Conservation (phyloP, 257 asterid genomes). For the Rauvolfia tetraphylla region DNA sequence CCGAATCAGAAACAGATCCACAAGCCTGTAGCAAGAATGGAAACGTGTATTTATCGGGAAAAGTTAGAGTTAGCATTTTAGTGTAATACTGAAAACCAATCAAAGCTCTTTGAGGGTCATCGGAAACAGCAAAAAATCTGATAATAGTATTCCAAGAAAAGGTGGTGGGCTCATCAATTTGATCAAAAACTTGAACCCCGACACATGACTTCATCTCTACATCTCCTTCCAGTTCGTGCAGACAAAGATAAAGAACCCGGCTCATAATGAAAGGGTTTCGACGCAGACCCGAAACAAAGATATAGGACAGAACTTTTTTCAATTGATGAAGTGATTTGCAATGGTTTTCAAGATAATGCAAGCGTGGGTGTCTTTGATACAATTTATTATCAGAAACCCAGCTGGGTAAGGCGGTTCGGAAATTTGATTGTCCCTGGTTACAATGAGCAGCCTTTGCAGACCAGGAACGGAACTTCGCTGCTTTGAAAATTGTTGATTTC, state of each 20-base stretch:
- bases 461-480: not conserved
- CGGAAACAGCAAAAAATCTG: constrained; percentile 35
- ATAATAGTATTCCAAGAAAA: constrained; percentile 55
- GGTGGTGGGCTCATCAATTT: constrained; percentile 33
- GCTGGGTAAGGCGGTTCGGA: not conserved
- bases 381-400: constrained; percentile 49
- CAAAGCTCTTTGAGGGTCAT: constrained; percentile 7
- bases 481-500: constrained; percentile 1
- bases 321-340: constrained; percentile 30
- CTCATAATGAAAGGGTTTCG: constrained; percentile 49
- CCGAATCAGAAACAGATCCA: constrained; percentile 18
- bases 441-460: not conserved
- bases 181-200: constrained; percentile 35
- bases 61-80: constrained; percentile 25
- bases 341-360: constrained; percentile 28
- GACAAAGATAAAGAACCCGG: constrained; percentile 34
- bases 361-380: constrained; percentile 45
- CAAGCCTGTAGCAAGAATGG: constrained; percentile 49
- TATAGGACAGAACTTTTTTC: constrained; percentile 32
- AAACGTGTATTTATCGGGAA: constrained; percentile 45
- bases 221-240: constrained; percentile 27
- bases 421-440: not conserved
- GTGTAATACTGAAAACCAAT: constrained; percentile 11
- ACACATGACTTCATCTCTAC: constrained; percentile 15
- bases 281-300: constrained; percentile 44